These are phyloP conservation scores for Saccharomycopsis sp. DNA, from an alignment of 805 yeast genomes.

Conservation along the genomic window DNA sequence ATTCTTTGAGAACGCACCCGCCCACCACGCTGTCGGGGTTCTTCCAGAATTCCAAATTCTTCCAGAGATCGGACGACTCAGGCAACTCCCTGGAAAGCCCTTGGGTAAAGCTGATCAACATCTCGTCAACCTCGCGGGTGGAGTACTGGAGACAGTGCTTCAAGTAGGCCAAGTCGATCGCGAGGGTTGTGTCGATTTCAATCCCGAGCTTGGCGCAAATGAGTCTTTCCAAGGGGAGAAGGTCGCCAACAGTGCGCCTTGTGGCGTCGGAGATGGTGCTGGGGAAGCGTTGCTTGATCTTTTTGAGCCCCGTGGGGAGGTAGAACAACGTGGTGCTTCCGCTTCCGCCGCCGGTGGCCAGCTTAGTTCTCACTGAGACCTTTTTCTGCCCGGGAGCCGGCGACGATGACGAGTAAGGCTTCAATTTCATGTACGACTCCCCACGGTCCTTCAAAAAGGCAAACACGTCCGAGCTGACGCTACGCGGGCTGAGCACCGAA, in stretches of 20 bases:
- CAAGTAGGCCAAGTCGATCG: slow-evolving; percentile 16
- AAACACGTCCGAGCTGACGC: slow-evolving; percentile 6
- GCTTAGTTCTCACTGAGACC: neutral
- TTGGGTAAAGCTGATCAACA: neutral
- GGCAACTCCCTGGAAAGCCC: too few species aligned
- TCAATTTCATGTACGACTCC: slow-evolving; percentile 2
- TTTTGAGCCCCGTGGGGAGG: slow-evolving; percentile 3
- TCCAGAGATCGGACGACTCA: neutral
- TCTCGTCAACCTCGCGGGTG: neutral
- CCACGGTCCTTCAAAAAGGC: slow-evolving; percentile 13
- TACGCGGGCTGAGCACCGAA: neutral
- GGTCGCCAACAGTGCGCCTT: slow-evolving; percentile 3
- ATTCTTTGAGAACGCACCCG: slow-evolving; percentile 7
- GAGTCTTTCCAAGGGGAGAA: slow-evolving; percentile 16
- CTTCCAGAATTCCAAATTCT: slow-evolving; percentile 1
- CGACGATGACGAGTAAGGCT: neutral
- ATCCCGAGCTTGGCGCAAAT: slow-evolving; percentile 17
- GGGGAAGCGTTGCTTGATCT: slow-evolving; percentile 15
- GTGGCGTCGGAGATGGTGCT: slow-evolving; percentile 5
- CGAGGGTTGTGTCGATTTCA: slow-evolving; percentile 10
- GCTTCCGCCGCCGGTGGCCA: neutral
- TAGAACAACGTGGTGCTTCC: too few species aligned
- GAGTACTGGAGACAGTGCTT: slow-evolving; percentile 18
- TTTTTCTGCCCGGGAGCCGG: slow-evolving; percentile 1
- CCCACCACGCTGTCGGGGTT: slow-evolving; percentile 11